Base-by-base conservation (phyloP, 805 yeast genomes). In the Metschnikowia peoriensis region DNA sequence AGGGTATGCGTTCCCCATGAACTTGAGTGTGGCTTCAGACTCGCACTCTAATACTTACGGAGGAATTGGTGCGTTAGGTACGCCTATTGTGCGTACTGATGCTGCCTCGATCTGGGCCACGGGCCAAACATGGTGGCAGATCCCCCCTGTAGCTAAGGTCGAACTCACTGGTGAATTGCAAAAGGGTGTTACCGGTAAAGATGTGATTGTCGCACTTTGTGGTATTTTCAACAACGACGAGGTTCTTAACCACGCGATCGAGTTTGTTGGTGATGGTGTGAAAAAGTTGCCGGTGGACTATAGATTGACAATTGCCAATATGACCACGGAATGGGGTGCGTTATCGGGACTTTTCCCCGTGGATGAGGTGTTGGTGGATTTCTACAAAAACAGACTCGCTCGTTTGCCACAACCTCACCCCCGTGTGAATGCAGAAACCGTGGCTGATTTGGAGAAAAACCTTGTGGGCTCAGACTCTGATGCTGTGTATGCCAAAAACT, bases 41-140 rank as follows among this genome's bases (percentile, higher is more conserved):
- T 92, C 97, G 6, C 99, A 94, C 70, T 91, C 97, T 10, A 94
- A 94, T 69, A 94, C 97, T 38, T 94, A 94, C 66, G 99, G 99
- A 61, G 99, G 99, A 66, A 78, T 94, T 45, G 98, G 98, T 16
- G 78, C 96, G 22, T 75, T 94, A 52, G 99, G 99, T 48, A 96
- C 99, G 2, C 98, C 99, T 9, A 88, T 94, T 50, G 99, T 94
- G 51, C 83, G 99, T 71, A 94, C 99, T 0, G 99, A 94, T 71
- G 99, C 98, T 22, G 99, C 99, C 4, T 84, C 97, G 9, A 93
- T 94, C 59, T 94, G 99, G 99, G 98, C 99, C 11, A 94, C 99
- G 0, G 98, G 98, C 40, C 96, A 91, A 73, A 94, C 99, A 4
- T 94, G 99, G 99, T 94, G 99, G 99, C 99, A 96, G 81, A 89